Evolutionary conservation across 768 basidiomycete species (phyloP), one percentile per base, ranked within the genome.

Genomic region (Favolaschia claudopus): DNA sequence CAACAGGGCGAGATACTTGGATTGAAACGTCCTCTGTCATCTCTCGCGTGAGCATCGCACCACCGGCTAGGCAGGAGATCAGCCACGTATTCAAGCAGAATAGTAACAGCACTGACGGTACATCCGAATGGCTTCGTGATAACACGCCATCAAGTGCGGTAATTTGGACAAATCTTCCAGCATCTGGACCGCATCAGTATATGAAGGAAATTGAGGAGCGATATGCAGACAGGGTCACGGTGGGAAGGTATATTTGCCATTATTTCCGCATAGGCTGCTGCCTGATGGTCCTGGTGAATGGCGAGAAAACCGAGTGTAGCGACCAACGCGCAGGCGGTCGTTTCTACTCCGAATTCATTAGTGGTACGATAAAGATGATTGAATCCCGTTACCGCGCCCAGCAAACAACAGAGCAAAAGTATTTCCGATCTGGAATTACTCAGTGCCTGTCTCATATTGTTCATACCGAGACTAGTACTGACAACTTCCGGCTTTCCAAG

Each of bases 381-480:
- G n/a, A n/a, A n/a, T n/a, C n/a, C n/a, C n/a, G n/a, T n/a, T 7
- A 46, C 53, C 53, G 32, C 46, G 53, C 9, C 43, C 53, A 45
- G 53, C 53, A 24, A 55, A 45, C 43, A 46, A 45, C 7, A 55
- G 53, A 2, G 53, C 46, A 19, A 55, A 55, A 36, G 42, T 37
- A 38, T 55, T 55, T 12, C 53, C 53, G 13, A 55, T 20, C n/a
- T n/a, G n/a, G n/a, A n/a, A n/a, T n/a, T n/a, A n/a, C n/a, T n/a
- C n/a, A n/a, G n/a, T n/a, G n/a, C n/a, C n/a, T n/a, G n/a, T n/a
- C n/a, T n/a, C n/a, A n/a, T n/a, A n/a, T n/a, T n/a, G n/a, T n/a
- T n/a, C n/a, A n/a, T n/a, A n/a, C n/a, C n/a, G n/a, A n/a, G n/a
- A n/a, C n/a, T n/a, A n/a, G n/a, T n/a, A n/a, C n/a, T n/a, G n/a